Evolutionary conservation across 495 filamentous ascomycete species (phyloP).

Genomic region (Bryoglossum gracile): DNA sequence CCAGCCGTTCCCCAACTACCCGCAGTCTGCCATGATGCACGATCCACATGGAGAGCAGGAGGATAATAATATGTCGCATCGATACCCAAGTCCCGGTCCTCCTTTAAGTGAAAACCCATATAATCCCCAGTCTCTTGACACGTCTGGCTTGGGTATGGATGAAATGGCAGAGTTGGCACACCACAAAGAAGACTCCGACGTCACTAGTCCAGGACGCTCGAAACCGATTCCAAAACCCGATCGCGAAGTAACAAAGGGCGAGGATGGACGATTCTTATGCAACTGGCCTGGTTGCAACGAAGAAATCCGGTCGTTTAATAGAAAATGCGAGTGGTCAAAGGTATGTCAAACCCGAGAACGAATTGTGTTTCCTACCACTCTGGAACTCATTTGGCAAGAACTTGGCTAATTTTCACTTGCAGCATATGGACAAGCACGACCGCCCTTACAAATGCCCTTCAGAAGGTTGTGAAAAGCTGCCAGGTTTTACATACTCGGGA

Average conservation of each 20-base stretch:
- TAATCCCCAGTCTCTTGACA: slow-evolving; percentile 7
- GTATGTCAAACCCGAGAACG: not conserved
- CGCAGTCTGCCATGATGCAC: slow-evolving; percentile 15
- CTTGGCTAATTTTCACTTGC: slow-evolving; percentile 34
- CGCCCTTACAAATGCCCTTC: slow-evolving; percentile 78
- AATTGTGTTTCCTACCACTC: not conserved
- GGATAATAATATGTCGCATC: slow-evolving; percentile 15
- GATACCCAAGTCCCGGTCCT: slow-evolving; percentile 23
- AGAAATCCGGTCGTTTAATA: slow-evolving; percentile 37
- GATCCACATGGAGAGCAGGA: slow-evolving; percentile 24
- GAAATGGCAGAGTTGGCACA: slow-evolving; percentile 15
- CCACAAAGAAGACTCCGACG: slow-evolving; percentile 16
- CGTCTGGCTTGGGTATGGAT: slow-evolving; percentile 2
- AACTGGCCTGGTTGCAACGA: slow-evolving; percentile 36
- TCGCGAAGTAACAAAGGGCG: slow-evolving; percentile 46
- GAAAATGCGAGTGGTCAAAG: slow-evolving; percentile 81
- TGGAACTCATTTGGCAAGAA: not conserved
- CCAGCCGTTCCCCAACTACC: slow-evolving; percentile 13
- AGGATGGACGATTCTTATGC: slow-evolving; percentile 64
- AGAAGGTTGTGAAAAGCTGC: slow-evolving; percentile 74
- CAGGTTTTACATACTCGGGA: slow-evolving; percentile 89
- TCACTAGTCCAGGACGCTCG: slow-evolving; percentile 27
- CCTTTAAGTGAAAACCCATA: slow-evolving; percentile 22
- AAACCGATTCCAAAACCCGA: slow-evolving; percentile 44
- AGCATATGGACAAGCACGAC: slow-evolving; percentile 97